Base-by-base conservation (phyloP, 2,329 filamentous ascomycete genomes). In the Thelonectria blattea region DNA sequence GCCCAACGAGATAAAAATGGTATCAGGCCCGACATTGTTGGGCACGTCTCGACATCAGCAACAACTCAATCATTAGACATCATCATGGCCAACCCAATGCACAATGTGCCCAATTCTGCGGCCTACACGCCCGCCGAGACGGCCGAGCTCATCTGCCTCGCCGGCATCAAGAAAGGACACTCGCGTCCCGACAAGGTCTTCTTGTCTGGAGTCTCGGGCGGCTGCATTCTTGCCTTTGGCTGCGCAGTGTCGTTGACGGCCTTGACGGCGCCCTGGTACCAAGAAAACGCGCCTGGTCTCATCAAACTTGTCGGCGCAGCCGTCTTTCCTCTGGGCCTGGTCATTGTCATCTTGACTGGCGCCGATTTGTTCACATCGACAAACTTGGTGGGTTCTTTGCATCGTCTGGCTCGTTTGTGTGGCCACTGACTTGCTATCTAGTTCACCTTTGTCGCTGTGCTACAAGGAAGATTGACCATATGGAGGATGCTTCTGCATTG, bases 401-500 rank as follows among this genome's bases (percentile, higher is more conserved):
- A 9, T 1, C 2, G 11, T 11, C 5, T 0, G 1, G 8, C 14
- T 12, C 20, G 11, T 8, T 5, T 11, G 34, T 15, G 34, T 37
- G 34, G 15, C 34, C 12, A 37, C 41, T 52, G 42, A 60, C 32
- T 2, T 4, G 2, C 2, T 43, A 4, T 39, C 20, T 22, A 70
- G 69, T 70, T 68, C 11, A 71, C 68, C 0, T 27, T 68, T 9
- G 63, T 67, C 4, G 65, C 70, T 8, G 67, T 65, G 3, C 59
- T 72, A 2, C 61, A 66, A 6, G 50, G 70, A 0, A 60, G 64
- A 8, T 51, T 72, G 11, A 18, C 65, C 0, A 46, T 60, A 6
- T 65, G 64, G 7, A 63, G 61, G n/a, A 72, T 72, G 70, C 49
- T 71, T 1, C 30, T 72, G 11, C 70, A 72, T 51, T 83, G 80